Evolutionary conservation across 1,139 yeast genomes (phyloP).

Genomic region (Yamadazyma friedrichii): DNA sequence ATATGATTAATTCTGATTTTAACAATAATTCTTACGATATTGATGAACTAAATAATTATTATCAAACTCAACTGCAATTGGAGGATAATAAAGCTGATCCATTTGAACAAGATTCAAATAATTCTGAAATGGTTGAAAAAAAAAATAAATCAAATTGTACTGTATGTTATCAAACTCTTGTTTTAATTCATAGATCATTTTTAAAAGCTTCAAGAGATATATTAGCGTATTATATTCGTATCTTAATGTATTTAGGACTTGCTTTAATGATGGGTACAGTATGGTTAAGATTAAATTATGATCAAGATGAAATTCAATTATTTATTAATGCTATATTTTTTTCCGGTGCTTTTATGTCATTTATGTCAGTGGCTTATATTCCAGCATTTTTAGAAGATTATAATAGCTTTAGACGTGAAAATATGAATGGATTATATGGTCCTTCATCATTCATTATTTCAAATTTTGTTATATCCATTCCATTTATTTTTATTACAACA

Average conservation of each 20-base stretch:
- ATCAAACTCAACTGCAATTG: not conserved
- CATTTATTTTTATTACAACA: slow-evolving; percentile 34
- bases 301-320: slow-evolving; percentile 33
- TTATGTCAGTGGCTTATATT: slow-evolving; percentile 43
- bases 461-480: slow-evolving; percentile 36
- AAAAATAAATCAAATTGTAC: slow-evolving; percentile 2
- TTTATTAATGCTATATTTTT: slow-evolving; percentile 40
- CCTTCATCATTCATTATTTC: slow-evolving; percentile 33
- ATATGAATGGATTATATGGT: slow-evolving; percentile 36
- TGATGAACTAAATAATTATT: slow-evolving; percentile 6
- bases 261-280: slow-evolving; percentile 44
- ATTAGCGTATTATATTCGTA: slow-evolving; percentile 35
- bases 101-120: not conserved
- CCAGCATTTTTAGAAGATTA: slow-evolving; percentile 40
- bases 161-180: slow-evolving; percentile 7
- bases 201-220: slow-evolving; percentile 33
- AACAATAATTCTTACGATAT: slow-evolving; percentile 3
- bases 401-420: slow-evolving; percentile 27
- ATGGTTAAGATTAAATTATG: slow-evolving; percentile 31
- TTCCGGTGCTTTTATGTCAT: slow-evolving; percentile 44
- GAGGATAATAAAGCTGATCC: not conserved
- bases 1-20: slow-evolving; percentile 33
- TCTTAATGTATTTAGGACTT: slow-evolving; percentile 37
- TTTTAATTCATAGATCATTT: slow-evolving; percentile 22
- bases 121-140: not conserved